Evolutionary conservation across 768 basidiomycete genomes (phyloP).

Genomic region (Udeniomyces megalosporus): DNA sequence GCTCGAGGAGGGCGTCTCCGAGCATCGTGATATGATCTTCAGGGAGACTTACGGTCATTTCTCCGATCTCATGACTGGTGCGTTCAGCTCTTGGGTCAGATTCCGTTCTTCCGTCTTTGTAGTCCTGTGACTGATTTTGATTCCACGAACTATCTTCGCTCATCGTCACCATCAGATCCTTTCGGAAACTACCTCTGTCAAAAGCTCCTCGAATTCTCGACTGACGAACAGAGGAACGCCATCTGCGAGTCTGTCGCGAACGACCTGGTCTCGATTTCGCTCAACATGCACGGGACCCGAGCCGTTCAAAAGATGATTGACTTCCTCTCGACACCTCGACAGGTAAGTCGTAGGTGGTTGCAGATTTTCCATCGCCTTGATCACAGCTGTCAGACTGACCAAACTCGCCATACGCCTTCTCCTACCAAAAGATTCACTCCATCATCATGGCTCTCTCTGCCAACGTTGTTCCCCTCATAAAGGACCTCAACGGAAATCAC

Average conservation of each 20-base stretch:
- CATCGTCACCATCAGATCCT: constrained; percentile 44
- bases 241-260: constrained; percentile 96
- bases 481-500: constrained; percentile 45
- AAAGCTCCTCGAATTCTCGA: constrained; percentile 89
- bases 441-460: constrained; percentile 92
- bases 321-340: constrained; percentile 84
- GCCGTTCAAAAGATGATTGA: constrained; percentile 99
- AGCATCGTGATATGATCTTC: constrained; percentile 99
- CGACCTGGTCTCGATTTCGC: constrained; percentile 89
- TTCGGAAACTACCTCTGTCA: constrained; percentile 99
- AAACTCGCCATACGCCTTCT: neutral
- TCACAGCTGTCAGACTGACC: constrained; percentile 26
- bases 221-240: constrained; percentile 88
- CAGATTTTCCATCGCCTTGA: neutral
- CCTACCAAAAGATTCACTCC: constrained; percentile 65
- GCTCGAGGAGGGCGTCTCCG: constrained; percentile 83
- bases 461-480: constrained; percentile 97
- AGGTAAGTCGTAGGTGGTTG: constrained; percentile 43
- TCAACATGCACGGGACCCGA: constrained; percentile 99
- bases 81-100: constrained; percentile 19
- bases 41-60: constrained; percentile 95
- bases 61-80: constrained; percentile 94
- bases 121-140: neutral
- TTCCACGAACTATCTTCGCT: neutral
- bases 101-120: neutral